A percentile compares a stretch with the other conserved stretches of the same genome.
These are phyloP conservation scores for Paraphaeosphaeria sporulosa DNA, from an alignment of 2,329 filamentous ascomycete species.

Conservation along the genomic window DNA sequence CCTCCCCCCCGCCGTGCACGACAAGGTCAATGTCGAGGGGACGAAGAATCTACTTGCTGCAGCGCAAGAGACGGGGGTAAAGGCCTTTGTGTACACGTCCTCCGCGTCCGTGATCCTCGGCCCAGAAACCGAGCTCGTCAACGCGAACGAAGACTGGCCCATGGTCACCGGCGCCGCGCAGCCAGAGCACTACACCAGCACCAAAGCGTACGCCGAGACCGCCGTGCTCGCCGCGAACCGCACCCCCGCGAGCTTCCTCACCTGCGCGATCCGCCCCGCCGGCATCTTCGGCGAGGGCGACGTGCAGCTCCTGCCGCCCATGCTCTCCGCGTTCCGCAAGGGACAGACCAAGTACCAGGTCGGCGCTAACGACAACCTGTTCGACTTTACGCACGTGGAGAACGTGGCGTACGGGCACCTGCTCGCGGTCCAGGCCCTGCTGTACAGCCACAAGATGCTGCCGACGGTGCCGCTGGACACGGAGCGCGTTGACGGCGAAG, in stretches of 20 bases:
- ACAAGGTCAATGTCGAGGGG: slow-evolving; percentile 61
- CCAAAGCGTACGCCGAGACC: slow-evolving; percentile 59
- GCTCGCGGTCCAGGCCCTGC: slow-evolving; percentile 58
- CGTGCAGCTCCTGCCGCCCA: slow-evolving; percentile 55
- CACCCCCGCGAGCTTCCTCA: slow-evolving; percentile 55
- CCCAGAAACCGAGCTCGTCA: slow-evolving; percentile 54
- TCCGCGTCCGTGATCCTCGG: slow-evolving; percentile 59
- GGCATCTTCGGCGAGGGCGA: slow-evolving; percentile 62
- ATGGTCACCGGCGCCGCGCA: slow-evolving; percentile 55
- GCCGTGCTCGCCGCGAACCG: slow-evolving; percentile 60
- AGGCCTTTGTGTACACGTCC: slow-evolving; percentile 63
- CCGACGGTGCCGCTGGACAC: slow-evolving; percentile 50
- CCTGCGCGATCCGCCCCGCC: slow-evolving; percentile 58
- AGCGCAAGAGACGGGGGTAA: slow-evolving; percentile 57
- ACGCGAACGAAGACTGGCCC: slow-evolving; percentile 59
- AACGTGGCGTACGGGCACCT: slow-evolving; percentile 62
- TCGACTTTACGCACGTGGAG: slow-evolving; percentile 62
- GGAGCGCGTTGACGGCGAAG: slow-evolving; percentile 59
- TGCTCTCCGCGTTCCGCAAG: slow-evolving; percentile 54
- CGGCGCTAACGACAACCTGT: slow-evolving; percentile 61
- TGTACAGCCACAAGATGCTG: slow-evolving; percentile 51
- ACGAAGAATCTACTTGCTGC: slow-evolving; percentile 58
- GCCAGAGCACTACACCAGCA: slow-evolving; percentile 60
- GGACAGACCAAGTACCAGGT: slow-evolving; percentile 61
- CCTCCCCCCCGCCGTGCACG: slow-evolving; percentile 50